These are phyloP conservation scores for Hygrophoropsis aurantiaca DNA, from an alignment of 768 basidiomycete species.

Conservation along the genomic window DNA sequence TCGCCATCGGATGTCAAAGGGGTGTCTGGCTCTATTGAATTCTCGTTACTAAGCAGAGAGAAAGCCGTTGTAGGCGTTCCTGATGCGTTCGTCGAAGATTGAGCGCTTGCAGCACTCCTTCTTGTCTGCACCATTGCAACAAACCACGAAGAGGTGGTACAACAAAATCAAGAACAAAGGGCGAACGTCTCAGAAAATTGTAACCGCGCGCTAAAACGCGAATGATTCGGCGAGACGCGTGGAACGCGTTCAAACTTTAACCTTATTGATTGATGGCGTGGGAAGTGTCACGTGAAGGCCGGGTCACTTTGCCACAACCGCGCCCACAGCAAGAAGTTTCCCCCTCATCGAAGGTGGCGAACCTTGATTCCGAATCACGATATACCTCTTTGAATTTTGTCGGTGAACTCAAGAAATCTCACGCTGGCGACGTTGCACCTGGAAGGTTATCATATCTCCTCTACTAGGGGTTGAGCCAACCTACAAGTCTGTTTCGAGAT, in stretches of 20 bases:
- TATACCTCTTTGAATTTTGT: no score
- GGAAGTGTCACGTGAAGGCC: constrained; percentile 23
- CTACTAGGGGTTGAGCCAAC: no score
- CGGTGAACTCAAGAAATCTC: no score
- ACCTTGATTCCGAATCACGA: no score
- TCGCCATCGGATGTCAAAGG: constrained; percentile 51
- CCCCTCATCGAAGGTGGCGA: no score
- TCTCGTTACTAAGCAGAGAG: constrained; percentile 48
- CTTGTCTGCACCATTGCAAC: constrained; percentile 22
- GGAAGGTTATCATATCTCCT: no score
- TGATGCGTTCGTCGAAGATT: constrained; percentile 24
- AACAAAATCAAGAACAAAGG: constrained; percentile 10
- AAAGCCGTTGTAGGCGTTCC: constrained; percentile 43
- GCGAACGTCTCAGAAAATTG: constrained; percentile 6
- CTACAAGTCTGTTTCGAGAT: no score
- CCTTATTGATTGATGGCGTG: constrained; percentile 22
- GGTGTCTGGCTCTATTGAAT: constrained; percentile 48
- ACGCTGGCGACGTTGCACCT: no score
- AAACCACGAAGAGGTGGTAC: not conserved
- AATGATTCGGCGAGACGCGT: constrained; percentile 17
- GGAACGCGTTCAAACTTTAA: constrained; percentile 16
- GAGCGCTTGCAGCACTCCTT: constrained; percentile 10
- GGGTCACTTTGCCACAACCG: constrained; percentile 25
- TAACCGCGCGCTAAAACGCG: not conserved
- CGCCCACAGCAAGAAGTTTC: constrained; percentile 14